Base-by-base conservation (phyloP, 768 basidiomycete genomes). In the Pholiota conissans region DNA sequence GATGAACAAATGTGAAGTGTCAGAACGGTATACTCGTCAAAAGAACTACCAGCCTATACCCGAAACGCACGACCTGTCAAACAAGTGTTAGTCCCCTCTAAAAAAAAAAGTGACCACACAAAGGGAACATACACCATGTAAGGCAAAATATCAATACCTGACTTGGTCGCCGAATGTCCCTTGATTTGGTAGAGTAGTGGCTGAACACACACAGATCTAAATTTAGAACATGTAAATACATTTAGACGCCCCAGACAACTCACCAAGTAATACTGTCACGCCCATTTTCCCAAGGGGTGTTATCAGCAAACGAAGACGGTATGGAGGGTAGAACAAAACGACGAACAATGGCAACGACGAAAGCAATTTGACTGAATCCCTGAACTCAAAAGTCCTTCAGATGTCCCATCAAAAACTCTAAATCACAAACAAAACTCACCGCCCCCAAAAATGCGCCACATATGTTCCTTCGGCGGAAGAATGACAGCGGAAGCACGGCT, bases 61-160 rank as follows among this genome's bases (percentile, higher is more conserved):
- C 27, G n/a, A 22, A 16, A 52, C 32, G 50, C 35, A 52, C n/a
- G 50, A 39, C 4, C 39, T 28, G 18, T 3, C 10, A 53, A 2
- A 13, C n/a, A 13, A 20, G 22, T 42, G 37, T 39, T 24, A 28
- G 28, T 53, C 16, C 35, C 22, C 11, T 8, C 9, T 42, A n/a
- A 39, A 18, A 28, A 11, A 39, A 34, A 35, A 6, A 32, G 30
- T 32, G 14, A 7, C 9, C 29, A n/a, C 13, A 51, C 2, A 18
- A 22, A 51, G 20, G 10, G 2, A 20, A 22, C 49, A 26, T 30
- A 45, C 39, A 47, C 42, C 42, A 58, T 58, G 22, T 48, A 53
- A 4, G 57, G 57, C 16, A 58, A 22, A 22, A 58, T 58, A 26
- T 58, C 57, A 42, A 58, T 58, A 8, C 57, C 57, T n/a, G 57